Evolutionary conservation across 345 rosid species (phyloP).

Genomic region (Durio zibethinus): DNA sequence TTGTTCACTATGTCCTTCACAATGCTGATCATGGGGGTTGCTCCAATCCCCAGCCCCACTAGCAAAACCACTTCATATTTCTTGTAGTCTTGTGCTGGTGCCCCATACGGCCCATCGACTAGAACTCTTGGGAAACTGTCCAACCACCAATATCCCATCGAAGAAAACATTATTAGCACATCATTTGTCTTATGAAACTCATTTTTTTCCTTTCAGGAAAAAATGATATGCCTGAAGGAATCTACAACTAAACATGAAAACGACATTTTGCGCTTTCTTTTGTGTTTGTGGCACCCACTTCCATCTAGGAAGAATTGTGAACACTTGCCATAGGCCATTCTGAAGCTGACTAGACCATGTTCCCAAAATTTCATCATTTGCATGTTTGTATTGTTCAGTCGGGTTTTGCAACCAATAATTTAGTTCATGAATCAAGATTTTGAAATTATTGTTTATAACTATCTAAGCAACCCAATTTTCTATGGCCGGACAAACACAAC

Average conservation of each 20-base stretch:
- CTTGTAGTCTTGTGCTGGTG: conserved; percentile 90
- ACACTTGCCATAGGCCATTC: not conserved
- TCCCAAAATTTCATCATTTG: not conserved
- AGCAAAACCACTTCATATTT: conserved; percentile 71
- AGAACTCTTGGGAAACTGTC: conserved; percentile 68
- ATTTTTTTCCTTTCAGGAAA: no score
- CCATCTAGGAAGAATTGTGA: no score
- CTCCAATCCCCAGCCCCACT: conserved; percentile 85
- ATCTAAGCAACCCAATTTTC: not conserved
- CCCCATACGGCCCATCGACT: conserved; percentile 85
- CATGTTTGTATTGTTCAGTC: not conserved
- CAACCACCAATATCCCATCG: conserved; percentile 7
- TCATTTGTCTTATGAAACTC: not conserved
- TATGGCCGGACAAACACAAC: not conserved
- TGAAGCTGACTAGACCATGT: not conserved
- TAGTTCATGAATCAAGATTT: not conserved
- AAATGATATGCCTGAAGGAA: no score
- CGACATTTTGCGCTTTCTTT: not conserved
- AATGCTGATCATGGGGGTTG: conserved; percentile 88
- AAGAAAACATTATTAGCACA: not conserved
- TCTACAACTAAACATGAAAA: not conserved
- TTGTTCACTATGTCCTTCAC: conserved; percentile 73
- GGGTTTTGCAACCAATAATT: not conserved
- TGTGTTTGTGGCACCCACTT: not conserved
- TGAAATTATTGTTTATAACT: not conserved